Conservation (phyloP, 108 stramenopile species). For the Epithemia pelagica region DNA sequence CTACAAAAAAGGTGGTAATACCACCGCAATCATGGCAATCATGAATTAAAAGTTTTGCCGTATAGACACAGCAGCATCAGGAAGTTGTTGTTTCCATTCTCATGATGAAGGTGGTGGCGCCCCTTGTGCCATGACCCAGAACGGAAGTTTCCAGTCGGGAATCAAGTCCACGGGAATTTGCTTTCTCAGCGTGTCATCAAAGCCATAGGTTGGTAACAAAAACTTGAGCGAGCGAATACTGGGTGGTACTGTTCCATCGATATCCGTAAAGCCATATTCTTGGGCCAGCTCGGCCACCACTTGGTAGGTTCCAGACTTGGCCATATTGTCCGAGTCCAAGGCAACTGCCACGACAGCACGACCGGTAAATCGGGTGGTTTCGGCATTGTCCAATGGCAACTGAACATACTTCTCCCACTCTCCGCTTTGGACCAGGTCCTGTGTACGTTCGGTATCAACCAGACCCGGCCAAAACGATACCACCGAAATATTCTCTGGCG, state of each 20-base stretch:
- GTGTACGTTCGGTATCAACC: slow-evolving; percentile 73
- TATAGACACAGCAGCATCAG: too few relatives aligned
- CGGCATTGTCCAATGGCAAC: slow-evolving; percentile 45
- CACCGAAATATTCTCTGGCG: slow-evolving; percentile 43
- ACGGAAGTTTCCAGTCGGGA: slow-evolving; percentile 29
- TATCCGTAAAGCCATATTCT: slow-evolving; percentile 75
- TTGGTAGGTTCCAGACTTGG: slow-evolving; percentile 55
- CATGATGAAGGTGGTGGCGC: slow-evolving; percentile 1
- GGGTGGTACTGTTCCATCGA: slow-evolving; percentile 49
- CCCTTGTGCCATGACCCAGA: slow-evolving; percentile 25
- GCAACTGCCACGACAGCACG: slow-evolving; percentile 52
- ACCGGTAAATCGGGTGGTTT: slow-evolving; percentile 67
- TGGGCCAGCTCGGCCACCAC: slow-evolving; percentile 88
- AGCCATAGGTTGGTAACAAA: slow-evolving; percentile 57
- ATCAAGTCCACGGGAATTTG: slow-evolving; percentile 10
- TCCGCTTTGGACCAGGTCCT: slow-evolving; percentile 50
- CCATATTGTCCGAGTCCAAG: slow-evolving; percentile 37
- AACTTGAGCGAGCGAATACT: slow-evolving; percentile 63
- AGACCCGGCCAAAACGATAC: slow-evolving; percentile 82
- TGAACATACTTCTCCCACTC: slow-evolving; percentile 71
- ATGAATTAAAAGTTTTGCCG: too few relatives aligned
- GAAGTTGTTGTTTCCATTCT: neutral
- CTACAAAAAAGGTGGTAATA: too few relatives aligned
- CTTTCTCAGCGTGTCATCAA: slow-evolving; percentile 16
- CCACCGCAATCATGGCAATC: too few relatives aligned